Percentiles rank a stretch among this genome's conserved stretches.
These are phyloP conservation scores for Boechera divaricarpa DNA, from an alignment of 345 rosid species.

Conservation along the genomic window DNA sequence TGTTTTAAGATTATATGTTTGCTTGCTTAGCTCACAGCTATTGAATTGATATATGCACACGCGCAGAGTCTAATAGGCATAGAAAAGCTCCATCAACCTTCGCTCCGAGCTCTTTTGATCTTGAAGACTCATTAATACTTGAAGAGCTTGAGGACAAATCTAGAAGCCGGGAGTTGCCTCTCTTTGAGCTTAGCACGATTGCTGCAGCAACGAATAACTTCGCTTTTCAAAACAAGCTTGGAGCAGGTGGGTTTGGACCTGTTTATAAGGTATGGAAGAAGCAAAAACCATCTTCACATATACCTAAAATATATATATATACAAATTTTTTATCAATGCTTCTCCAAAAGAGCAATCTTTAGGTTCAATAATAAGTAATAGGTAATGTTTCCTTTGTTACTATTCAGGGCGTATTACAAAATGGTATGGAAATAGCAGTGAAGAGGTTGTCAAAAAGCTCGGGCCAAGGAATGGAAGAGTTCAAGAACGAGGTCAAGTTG, in stretches of 20 bases:
- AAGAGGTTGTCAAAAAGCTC: slow-evolving; percentile 58
- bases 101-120: slow-evolving; percentile 32
- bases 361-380: background rate
- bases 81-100: slow-evolving; percentile 28
- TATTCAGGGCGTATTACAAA: slow-evolving; percentile 49
- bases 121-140: slow-evolving; percentile 39
- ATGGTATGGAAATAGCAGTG: slow-evolving; percentile 58
- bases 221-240: slow-evolving; percentile 59
- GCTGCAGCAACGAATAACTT: slow-evolving; percentile 63
- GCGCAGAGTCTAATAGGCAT: slow-evolving; percentile 39
- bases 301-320: background rate
- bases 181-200: slow-evolving; percentile 54
- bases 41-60: slow-evolving; percentile 9
- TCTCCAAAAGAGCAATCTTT: background rate
- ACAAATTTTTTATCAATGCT: background rate
- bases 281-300: slow-evolving; percentile 1
- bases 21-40: slow-evolving; percentile 19
- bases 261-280: slow-evolving; percentile 64
- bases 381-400: background rate
- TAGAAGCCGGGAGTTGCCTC: slow-evolving; percentile 53
- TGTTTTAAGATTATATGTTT: slow-evolving; percentile 1
- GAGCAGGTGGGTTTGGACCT: slow-evolving; percentile 76
- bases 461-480: slow-evolving; percentile 59
- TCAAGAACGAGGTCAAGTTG: slow-evolving; percentile 53
- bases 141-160: slow-evolving; percentile 48